Percentiles rank a stretch among this genome's conserved stretches.
phyloP scores from a whole-genome alignment of 345 rosid genomes.

The Hevea brasiliensis region DNA sequence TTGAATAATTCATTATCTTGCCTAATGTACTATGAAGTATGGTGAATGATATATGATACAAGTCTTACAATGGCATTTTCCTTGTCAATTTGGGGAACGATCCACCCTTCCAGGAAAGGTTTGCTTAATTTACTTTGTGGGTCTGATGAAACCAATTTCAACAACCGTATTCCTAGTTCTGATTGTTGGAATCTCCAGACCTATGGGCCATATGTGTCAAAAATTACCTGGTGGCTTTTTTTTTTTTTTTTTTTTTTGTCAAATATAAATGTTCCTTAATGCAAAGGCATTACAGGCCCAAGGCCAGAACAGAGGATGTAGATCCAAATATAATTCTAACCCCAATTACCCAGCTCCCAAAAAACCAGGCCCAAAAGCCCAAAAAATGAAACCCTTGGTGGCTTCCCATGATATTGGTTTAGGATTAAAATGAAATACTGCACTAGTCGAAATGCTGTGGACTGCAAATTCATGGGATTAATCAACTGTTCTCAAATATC shows the following conservation, averaged over 20 bases:
- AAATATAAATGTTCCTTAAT: no score
- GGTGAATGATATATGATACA: not conserved
- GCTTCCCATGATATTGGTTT: not conserved
- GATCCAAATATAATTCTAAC: no score
- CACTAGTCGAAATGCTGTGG: not conserved
- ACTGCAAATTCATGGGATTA: not conserved
- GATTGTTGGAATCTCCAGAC: not conserved
- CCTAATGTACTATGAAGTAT: constrained; percentile 7
- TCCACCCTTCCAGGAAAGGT: not conserved
- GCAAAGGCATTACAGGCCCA: no score
- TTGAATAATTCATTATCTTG: constrained; percentile 16
- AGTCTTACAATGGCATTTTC: not conserved
- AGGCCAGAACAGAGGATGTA: no score
- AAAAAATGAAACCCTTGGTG: no score
- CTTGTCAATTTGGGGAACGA: not conserved
- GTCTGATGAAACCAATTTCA: not conserved
- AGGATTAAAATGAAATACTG: not conserved
- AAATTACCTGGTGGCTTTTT: no score
- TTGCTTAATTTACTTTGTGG: not conserved
- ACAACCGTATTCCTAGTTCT: not conserved
- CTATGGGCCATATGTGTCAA: not conserved
- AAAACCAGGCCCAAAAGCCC: no score
- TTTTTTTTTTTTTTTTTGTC: no score
- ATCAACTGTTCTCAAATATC: not conserved
- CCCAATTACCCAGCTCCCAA: no score